phyloP scores from a whole-genome alignment of 2,329 filamentous ascomycete genomes.

The Penicillium sp. region DNA sequence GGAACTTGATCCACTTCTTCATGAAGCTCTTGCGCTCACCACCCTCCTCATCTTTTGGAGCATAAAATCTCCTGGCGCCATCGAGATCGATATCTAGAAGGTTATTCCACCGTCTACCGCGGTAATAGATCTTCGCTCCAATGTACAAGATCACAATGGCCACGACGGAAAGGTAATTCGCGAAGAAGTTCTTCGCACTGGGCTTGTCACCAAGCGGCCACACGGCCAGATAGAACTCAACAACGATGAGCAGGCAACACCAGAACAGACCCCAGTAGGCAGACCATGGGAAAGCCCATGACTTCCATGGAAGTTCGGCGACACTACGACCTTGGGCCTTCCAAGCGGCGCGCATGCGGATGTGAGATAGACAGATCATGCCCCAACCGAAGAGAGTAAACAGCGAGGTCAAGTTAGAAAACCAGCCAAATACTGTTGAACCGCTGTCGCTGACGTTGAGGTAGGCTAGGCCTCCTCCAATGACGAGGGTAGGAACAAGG shows the following conservation, averaged over 20 bases:
- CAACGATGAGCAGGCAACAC: constrained; percentile 48
- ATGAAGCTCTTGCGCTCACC: background rate
- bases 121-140: constrained; percentile 42
- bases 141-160: constrained; percentile 46
- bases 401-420: constrained; percentile 50
- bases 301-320: constrained; percentile 45
- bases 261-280: constrained; percentile 48
- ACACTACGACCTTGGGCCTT: constrained; percentile 40
- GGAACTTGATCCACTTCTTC: constrained; percentile 2
- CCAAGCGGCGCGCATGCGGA: constrained; percentile 47
- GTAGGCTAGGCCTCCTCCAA: constrained; percentile 58
- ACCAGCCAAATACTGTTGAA: constrained; percentile 49
- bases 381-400: constrained; percentile 48
- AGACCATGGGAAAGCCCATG: constrained; percentile 47
- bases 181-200: constrained; percentile 47
- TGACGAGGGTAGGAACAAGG: constrained; percentile 66
- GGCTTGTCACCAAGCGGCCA: constrained; percentile 42
- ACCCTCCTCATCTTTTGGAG: background rate
- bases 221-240: constrained; percentile 51
- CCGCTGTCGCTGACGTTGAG: constrained; percentile 47
- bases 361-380: constrained; percentile 47
- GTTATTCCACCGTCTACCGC: constrained; percentile 39
- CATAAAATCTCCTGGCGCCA: constrained; percentile 5
- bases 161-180: constrained; percentile 49
- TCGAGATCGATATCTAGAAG: constrained; percentile 38